Base-by-base conservation (phyloP, 306 rosid genomes). In the Elaeagnus macrophylla region DNA sequence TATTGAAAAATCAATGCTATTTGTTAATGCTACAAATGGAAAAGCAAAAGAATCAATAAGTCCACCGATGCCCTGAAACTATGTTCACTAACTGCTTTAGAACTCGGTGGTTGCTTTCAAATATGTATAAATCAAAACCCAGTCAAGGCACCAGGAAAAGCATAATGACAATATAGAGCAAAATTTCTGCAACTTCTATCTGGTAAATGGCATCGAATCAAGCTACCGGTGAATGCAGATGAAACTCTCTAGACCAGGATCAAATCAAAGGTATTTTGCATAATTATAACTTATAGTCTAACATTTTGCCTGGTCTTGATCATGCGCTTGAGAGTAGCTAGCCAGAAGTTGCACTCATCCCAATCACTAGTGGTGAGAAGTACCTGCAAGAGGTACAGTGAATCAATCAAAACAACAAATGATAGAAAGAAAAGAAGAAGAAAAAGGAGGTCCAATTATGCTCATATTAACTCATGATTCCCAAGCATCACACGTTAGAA, bases 261-360 rank as follows among this genome's bases (percentile, higher is more conserved):
- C 55, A 61, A 68, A 45, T 38, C n/a, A 16, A 6, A 17, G 41
- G 35, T 43, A 59, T 67, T 61, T 38, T 16, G 0, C 62, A 54
- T 17, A 13, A 59, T 64, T 67, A 63, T 66, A 81, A 68, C 78
- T 77, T 25, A 25, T 76, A 54, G 64, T 73, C 99, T 93, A 74
- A 80, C 83, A 66, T 61, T 82, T 80, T 93, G 99, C 88, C 85
- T 82, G 8, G 96, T 87, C 83, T 81, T 93, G 83, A 93, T 87
- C 99, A 93, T 93, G 66, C 99, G 85, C 79, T 93, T 93, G 51
- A 93, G 85, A 40, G 95, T 68, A 62, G 95, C 95, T 56, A 93
- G 81, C 99, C 99, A 93, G 68, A 89, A 82, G 69, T 89, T 94
- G 85, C 99, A 93, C 75, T 93, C 96, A 37, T 93, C 99, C 99